Percentiles rank a stretch among this genome's conserved stretches.
phyloP scores from a whole-genome alignment of 805 yeast species.

The Lachancea lanzarotensis region DNA sequence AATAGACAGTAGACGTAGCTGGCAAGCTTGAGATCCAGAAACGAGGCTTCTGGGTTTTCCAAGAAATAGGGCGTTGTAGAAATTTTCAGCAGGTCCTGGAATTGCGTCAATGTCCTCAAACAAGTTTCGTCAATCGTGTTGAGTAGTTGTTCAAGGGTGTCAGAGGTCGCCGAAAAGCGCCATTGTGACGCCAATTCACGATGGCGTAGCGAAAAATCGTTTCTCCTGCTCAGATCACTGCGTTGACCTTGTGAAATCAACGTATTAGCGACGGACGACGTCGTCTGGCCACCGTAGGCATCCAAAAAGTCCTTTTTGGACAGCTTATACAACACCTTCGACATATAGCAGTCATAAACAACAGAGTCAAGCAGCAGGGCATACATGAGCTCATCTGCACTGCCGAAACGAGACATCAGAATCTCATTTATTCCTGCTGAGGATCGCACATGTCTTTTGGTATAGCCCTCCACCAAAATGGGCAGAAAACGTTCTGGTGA shows the following conservation, averaged over 20 bases:
- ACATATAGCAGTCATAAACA: slow-evolving; percentile 47
- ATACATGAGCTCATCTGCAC: slow-evolving; percentile 33
- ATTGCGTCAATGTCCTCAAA: slow-evolving; percentile 20
- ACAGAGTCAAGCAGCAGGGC: slow-evolving; percentile 40
- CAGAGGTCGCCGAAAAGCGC: not conserved
- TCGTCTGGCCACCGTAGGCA: slow-evolving; percentile 17
- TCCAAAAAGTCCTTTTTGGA: slow-evolving; percentile 15
- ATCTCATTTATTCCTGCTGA: slow-evolving; percentile 34
- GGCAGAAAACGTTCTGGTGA: slow-evolving; percentile 48
- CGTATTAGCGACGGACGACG: not conserved
- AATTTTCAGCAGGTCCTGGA: slow-evolving; percentile 17
- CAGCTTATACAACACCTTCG: slow-evolving; percentile 26
- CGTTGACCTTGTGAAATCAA: not conserved
- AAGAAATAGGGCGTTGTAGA: not conserved
- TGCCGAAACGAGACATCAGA: slow-evolving; percentile 29
- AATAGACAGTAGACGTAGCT: slow-evolving; percentile 27
- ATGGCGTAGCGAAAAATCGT: slow-evolving; percentile 35
- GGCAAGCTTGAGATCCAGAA: slow-evolving; percentile 30
- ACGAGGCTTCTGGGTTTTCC: slow-evolving; percentile 10
- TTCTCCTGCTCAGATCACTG: slow-evolving; percentile 25
- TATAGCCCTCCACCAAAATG: slow-evolving; percentile 44
- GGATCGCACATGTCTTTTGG: slow-evolving; percentile 34
- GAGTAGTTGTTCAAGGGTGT: slow-evolving; percentile 12
- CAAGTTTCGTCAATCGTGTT: slow-evolving; percentile 19
- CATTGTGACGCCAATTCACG: slow-evolving; percentile 17